Evolutionary conservation across 78 protist genomes (phyloP), one percentile per base, ranked within the genome.

Genomic region (Dictyostelium firmibasis): DNA sequence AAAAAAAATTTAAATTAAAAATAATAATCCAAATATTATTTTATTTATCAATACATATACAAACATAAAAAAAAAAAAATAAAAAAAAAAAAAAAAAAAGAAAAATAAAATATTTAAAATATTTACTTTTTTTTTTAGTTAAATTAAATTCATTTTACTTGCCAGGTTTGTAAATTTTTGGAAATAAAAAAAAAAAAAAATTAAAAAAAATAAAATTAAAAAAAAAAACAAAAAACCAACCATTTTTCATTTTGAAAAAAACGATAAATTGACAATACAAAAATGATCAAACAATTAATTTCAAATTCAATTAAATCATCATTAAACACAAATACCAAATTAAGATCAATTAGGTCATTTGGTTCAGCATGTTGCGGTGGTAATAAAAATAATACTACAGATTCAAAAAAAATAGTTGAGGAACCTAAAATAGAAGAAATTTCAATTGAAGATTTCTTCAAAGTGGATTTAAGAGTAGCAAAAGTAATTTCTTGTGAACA

Each of bases 391-490:
- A 74, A 11, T 69, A 69, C 10, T 20, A 64, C 74, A 64, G 6
- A 6, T 3, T 2, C 75, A 25, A 25, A 67, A 67, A 31, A 23
- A 25, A 62, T 9, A 23, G 33, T 27, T 27, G 38, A 25, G 27
- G 31, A 27, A 27, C 36, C 75, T 25, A 27, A 27, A 67, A 67
- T 67, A 11, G 69, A 53, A 33, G 86, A 79, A 79, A 79, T 88
- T 57, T 29, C 25, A 41, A 10, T 89, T 3, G 87, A 89, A 31
- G 94, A 89, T 47, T 89, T 89, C 47, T 89, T 89, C 16, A 89
- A 89, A 47, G 44, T 89, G 23, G 94, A 89, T 81, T n/a, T 89
- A 9, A 36, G 94, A 35, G 60, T 89, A 11, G 94, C 87, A n/a
- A 27, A 50, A 14, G 87, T 89, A 13, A 43, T 81, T 11, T 2